These are phyloP conservation scores for Amorphotheca resinae DNA, from an alignment of 495 filamentous ascomycete species.

Conservation along the genomic window DNA sequence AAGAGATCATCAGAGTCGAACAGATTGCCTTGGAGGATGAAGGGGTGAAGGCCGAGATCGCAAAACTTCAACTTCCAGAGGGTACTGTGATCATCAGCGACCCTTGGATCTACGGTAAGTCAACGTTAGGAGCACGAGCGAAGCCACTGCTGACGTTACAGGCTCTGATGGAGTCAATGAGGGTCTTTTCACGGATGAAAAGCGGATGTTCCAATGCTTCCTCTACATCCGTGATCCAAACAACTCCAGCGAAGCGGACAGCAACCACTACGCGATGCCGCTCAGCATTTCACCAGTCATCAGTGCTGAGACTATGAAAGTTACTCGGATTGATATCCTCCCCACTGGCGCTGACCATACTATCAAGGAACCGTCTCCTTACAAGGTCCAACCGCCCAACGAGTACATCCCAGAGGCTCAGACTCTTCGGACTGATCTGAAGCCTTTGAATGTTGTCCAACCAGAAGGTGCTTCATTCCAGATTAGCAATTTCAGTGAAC, in stretches of 20 bases:
- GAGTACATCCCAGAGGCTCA: slow-evolving; percentile 70
- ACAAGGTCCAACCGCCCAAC: slow-evolving; percentile 41
- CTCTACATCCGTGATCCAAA: slow-evolving; percentile 50
- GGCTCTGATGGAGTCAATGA: slow-evolving; percentile 51
- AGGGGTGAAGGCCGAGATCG: slow-evolving; percentile 46
- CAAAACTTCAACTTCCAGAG: slow-evolving; percentile 50
- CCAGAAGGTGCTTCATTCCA: slow-evolving; percentile 65
- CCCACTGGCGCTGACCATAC: slow-evolving; percentile 51
- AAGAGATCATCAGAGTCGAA: slow-evolving; percentile 50
- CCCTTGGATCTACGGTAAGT: slow-evolving; percentile 59
- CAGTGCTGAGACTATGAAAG: slow-evolving; percentile 46
- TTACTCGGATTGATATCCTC: slow-evolving; percentile 48
- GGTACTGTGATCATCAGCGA: slow-evolving; percentile 49
- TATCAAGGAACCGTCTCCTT: slow-evolving; percentile 39
- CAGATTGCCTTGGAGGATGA: slow-evolving; percentile 41
- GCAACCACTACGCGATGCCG: slow-evolving; percentile 71
- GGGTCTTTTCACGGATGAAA: slow-evolving; percentile 36
- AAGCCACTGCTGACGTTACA: too few relatives aligned
- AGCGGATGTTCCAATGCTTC: slow-evolving; percentile 52
- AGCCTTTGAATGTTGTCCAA: slow-evolving; percentile 64
- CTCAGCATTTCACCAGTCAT: slow-evolving; percentile 70
- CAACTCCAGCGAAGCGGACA: slow-evolving; percentile 43
- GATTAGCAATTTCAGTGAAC: slow-evolving; percentile 33
- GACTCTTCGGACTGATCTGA: slow-evolving; percentile 49
- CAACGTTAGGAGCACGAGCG: background rate